Evolutionary conservation across 2,329 filamentous ascomycete species (phyloP).

Genomic region (Macroventuria anomochaeta): DNA sequence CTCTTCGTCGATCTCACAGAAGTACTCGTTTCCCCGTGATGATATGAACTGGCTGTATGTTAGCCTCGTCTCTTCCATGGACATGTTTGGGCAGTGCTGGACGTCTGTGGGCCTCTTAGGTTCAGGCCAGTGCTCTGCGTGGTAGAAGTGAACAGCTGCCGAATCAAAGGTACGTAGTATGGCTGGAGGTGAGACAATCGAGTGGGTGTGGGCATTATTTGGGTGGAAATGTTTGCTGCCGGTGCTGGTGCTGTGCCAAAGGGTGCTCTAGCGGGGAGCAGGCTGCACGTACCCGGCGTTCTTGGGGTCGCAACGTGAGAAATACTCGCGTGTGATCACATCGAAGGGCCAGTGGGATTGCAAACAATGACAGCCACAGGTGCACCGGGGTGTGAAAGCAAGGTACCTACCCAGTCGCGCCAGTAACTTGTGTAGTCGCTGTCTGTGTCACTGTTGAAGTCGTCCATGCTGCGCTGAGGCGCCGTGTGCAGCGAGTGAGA

Average conservation of each 20-base stretch:
- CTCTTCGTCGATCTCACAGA: constrained; percentile 99
- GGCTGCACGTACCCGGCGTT: constrained; percentile 6
- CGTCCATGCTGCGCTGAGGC: constrained; percentile 72
- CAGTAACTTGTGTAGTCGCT: constrained; percentile 99
- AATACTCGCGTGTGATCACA: not conserved
- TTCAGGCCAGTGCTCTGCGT: too few species aligned
- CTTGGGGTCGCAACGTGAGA: not conserved
- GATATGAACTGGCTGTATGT: constrained; percentile 80
- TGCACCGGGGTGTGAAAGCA: constrained; percentile 8
- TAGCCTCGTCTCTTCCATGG: constrained; percentile 10
- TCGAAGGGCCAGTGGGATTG: not conserved
- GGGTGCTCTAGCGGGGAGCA: constrained; percentile 1
- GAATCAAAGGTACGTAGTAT: not conserved
- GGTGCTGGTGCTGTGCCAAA: too few species aligned
- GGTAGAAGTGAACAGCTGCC: too few species aligned
- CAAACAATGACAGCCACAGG: not conserved
- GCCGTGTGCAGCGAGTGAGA: not conserved
- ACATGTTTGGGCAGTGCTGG: not conserved
- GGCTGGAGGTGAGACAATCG: too few species aligned
- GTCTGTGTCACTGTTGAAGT: constrained; percentile 96
- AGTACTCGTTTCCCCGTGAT: constrained; percentile 97
- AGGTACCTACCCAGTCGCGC: constrained; percentile 90
- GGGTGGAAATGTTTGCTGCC: not conserved
- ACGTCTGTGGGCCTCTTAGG: too few species aligned
- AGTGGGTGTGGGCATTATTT: not conserved